Evolutionary conservation across 345 rosid species (phyloP).

Genomic region (Draba incana): DNA sequence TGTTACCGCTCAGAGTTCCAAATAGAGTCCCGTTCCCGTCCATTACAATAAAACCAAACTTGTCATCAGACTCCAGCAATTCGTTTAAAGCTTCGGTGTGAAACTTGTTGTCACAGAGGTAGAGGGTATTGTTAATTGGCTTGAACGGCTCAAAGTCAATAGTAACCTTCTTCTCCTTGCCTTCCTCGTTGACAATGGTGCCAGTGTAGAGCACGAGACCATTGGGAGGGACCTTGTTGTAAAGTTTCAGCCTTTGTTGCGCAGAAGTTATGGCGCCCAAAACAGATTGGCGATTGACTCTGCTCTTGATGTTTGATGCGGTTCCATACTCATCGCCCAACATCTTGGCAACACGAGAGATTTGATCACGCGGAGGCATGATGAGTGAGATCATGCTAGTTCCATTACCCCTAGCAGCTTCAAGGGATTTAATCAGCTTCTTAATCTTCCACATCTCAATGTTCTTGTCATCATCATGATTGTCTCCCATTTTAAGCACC

Average conservation of each 20-base stretch:
- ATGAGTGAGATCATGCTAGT: constrained; percentile 8
- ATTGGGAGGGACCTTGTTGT: constrained; percentile 11
- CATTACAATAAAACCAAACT: constrained; percentile 4
- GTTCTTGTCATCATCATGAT: constrained; percentile 5
- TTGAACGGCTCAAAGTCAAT: constrained; percentile 5
- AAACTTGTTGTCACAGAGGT: constrained; percentile 12
- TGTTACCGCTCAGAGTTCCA: constrained; percentile 6
- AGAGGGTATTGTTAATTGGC: background rate
- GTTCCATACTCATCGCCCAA: constrained; percentile 2
- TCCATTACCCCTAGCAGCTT: constrained; percentile 10
- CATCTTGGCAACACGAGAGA: constrained; percentile 11
- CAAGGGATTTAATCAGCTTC: constrained; percentile 1
- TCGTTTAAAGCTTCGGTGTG: constrained; percentile 2
- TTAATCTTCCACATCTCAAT: constrained; percentile 10
- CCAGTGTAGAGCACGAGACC: constrained; percentile 9
- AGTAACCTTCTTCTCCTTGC: constrained; percentile 13
- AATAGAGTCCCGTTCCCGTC: constrained; percentile 2
- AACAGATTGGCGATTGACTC: constrained; percentile 9
- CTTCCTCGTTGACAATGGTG: background rate
- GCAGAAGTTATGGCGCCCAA: background rate
- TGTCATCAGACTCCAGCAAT: constrained; percentile 8
- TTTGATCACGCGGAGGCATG: constrained; percentile 6
- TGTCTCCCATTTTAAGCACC: background rate
- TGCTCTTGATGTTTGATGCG: constrained; percentile 9
- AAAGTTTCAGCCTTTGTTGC: background rate